These are phyloP conservation scores for Flammula alnicola DNA, from an alignment of 1,284 basidiomycete genomes.

Conservation along the genomic window DNA sequence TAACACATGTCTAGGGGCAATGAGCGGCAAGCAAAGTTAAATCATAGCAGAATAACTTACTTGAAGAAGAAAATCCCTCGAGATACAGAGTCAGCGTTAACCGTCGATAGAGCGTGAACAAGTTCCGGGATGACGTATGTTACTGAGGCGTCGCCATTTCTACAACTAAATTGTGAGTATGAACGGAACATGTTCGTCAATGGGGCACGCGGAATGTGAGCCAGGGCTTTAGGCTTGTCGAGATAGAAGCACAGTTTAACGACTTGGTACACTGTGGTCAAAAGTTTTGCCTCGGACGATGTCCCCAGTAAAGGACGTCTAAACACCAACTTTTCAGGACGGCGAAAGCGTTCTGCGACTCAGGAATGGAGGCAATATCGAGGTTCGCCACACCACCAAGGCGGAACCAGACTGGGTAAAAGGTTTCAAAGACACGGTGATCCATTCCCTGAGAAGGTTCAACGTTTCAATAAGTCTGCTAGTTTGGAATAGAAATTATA, in stretches of 20 bases:
- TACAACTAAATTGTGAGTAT: constrained; percentile 25
- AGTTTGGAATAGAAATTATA: background rate
- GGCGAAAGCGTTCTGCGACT: constrained; percentile 36
- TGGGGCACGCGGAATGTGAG: constrained; percentile 22
- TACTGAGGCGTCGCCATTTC: background rate
- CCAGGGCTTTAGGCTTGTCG: constrained; percentile 27
- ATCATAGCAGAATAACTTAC: constrained; percentile 28
- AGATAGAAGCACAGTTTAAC: constrained; percentile 34
- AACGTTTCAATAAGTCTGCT: background rate
- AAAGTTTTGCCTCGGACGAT: constrained; percentile 21
- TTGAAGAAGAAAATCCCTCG: no score
- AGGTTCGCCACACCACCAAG: constrained; percentile 43
- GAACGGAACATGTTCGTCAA: constrained; percentile 20
- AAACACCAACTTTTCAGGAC: constrained; percentile 46
- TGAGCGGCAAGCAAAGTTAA: constrained; percentile 16
- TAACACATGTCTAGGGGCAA: constrained; percentile 44
- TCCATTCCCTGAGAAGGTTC: constrained; percentile 39
- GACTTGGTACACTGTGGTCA: constrained; percentile 38
- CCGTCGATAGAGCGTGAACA: no score
- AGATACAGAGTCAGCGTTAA: no score
- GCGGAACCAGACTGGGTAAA: constrained; percentile 41
- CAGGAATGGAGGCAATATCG: constrained; percentile 40
- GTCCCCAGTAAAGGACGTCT: constrained; percentile 37
- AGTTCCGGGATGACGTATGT: constrained; percentile 40
- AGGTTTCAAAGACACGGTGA: constrained; percentile 43